Percentiles rank a stretch among this genome's conserved stretches.
Evolutionary conservation across 345 rosid genomes (phyloP).

Genomic region (Orychophragmus violaceus): DNA sequence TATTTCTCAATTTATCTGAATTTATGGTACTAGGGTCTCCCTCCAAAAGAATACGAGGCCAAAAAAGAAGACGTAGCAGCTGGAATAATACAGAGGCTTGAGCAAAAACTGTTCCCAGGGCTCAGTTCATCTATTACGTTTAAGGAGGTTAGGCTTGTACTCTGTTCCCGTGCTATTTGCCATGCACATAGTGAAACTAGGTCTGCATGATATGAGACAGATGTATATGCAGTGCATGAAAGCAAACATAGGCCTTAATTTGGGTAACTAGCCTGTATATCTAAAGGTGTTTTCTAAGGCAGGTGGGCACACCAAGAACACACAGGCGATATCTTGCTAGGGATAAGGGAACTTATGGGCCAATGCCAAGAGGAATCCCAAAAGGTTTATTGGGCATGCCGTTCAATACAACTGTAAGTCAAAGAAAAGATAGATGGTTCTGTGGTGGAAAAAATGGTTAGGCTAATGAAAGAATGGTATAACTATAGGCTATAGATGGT

Average conservation of each 20-base stretch:
- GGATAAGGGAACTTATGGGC: constrained; percentile 86
- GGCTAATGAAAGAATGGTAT: constrained; percentile 31
- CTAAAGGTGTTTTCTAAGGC: not conserved
- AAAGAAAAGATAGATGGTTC: not conserved
- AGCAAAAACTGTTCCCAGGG: constrained; percentile 76
- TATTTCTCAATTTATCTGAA: not conserved
- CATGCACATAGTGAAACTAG: not conserved
- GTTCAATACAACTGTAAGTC: constrained; percentile 80
- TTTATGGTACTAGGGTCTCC: constrained; percentile 48
- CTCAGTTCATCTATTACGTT: constrained; percentile 65
- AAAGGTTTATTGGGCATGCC: constrained; percentile 98
- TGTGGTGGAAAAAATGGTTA: constrained; percentile 1
- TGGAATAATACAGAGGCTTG: constrained; percentile 65
- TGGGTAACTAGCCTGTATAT: not conserved
- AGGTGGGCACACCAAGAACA: constrained; percentile 93
- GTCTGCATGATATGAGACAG: not conserved
- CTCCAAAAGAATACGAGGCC: constrained; percentile 68
- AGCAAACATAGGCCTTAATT: not conserved
- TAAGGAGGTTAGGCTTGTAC: constrained; percentile 54
- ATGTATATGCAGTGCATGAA: not conserved
- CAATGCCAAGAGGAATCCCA: constrained; percentile 76
- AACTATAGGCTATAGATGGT: constrained; percentile 66
- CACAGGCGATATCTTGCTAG: constrained; percentile 84
- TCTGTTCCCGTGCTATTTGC: not conserved
- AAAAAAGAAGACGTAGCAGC: constrained; percentile 65